These are phyloP conservation scores for Soucietia sequanensis DNA, from an alignment of 805 yeast species.

Conservation along the genomic window DNA sequence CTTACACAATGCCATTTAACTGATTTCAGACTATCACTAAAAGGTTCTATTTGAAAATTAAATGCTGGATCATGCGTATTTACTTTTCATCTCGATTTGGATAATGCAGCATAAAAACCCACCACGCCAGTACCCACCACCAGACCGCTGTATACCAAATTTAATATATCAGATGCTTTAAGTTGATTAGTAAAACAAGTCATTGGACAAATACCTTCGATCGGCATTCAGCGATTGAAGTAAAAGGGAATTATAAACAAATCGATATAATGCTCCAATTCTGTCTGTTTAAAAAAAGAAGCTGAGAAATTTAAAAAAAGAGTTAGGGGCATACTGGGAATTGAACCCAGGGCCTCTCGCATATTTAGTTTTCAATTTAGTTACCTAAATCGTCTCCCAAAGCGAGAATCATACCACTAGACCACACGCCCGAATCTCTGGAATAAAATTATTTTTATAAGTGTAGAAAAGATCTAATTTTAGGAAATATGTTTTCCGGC, in stretches of 20 bases:
- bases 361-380: constrained; percentile 7
- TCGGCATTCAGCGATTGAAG: no score
- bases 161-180: neutral
- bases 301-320: constrained; percentile 4
- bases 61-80: neutral
- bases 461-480: no score
- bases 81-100: neutral
- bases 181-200: no score
- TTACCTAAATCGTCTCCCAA: constrained; percentile 7
- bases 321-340: constrained; percentile 41
- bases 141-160: neutral
- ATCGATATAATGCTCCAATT: no score
- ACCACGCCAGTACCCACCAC: neutral
- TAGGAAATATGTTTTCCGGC: no score
- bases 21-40: neutral
- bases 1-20: neutral
- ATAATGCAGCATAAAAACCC: neutral
- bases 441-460: no score
- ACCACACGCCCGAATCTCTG: constrained; percentile 24
- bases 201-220: no score
- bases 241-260: no score
- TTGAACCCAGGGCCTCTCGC: constrained; percentile 56
- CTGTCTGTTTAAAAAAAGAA: no score
- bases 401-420: constrained; percentile 28
- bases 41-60: neutral